A percentile compares a stretch with the other conserved stretches of the same genome.
These are phyloP conservation scores for Melanomma pulvis-pyrius DNA, from an alignment of 495 filamentous ascomycete species.

Conservation along the genomic window DNA sequence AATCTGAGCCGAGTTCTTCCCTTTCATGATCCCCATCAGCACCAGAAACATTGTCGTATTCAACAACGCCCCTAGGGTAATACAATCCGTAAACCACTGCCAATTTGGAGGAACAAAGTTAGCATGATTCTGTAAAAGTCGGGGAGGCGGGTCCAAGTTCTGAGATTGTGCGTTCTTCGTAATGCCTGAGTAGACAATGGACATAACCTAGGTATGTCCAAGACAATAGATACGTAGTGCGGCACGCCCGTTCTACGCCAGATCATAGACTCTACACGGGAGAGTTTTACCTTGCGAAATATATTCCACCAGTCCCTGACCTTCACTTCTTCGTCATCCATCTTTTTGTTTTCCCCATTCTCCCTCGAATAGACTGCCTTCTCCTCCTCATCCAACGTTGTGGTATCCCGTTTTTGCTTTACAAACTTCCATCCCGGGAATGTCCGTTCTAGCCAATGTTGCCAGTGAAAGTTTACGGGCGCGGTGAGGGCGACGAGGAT, in stretches of 20 bases:
- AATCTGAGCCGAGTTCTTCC: slow-evolving; percentile 16
- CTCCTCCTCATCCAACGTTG: slow-evolving; percentile 16
- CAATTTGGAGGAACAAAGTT: too few relatives aligned
- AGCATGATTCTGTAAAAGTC: too few relatives aligned
- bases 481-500: slow-evolving; percentile 16
- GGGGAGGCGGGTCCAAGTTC: too few relatives aligned
- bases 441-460: slow-evolving; percentile 20
- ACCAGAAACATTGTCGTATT: slow-evolving; percentile 33
- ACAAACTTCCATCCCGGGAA: slow-evolving; percentile 28
- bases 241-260: too few relatives aligned
- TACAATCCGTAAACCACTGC: slow-evolving; percentile 38
- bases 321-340: slow-evolving; percentile 7
- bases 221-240: too few relatives aligned
- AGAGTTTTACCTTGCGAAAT: too few relatives aligned
- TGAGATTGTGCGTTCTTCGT: too few relatives aligned
- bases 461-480: slow-evolving; percentile 34
- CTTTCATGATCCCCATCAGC: slow-evolving; percentile 30
- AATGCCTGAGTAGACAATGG: too few relatives aligned
- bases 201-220: too few relatives aligned
- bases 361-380: slow-evolving; percentile 9
- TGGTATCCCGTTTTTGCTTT: slow-evolving; percentile 4
- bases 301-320: slow-evolving; percentile 34
- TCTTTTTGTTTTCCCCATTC: not conserved
- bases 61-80: slow-evolving; percentile 32
- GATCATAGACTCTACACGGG: too few relatives aligned